Conservation (phyloP, 768 basidiomycete genomes). For the Collybiopsis luxurians region DNA sequence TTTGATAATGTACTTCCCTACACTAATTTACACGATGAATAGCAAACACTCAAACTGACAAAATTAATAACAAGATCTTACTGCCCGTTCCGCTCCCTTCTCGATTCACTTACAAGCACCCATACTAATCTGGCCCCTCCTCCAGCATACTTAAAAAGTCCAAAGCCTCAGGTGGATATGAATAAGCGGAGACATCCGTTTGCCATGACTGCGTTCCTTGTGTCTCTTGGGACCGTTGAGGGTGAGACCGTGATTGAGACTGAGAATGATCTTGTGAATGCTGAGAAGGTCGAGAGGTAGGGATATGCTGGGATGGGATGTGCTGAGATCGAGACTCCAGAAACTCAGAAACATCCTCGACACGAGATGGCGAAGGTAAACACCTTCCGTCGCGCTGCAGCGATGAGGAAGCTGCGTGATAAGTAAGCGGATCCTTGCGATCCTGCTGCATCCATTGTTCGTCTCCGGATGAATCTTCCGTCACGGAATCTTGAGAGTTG, state of each 20-base stretch:
- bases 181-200: conserved; percentile 3
- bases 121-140: conserved; percentile 1
- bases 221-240: neutral
- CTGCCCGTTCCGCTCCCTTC: too few species aligned
- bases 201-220: conserved; percentile 3
- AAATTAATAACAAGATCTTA: too few species aligned
- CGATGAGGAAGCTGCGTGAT: neutral
- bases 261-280: neutral
- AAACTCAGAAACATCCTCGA: too few species aligned
- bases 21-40: too few species aligned
- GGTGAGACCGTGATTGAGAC: neutral
- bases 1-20: too few species aligned
- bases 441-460: conserved; percentile 15
- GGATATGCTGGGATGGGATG: too few species aligned
- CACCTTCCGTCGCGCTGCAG: neutral
- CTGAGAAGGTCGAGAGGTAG: too few species aligned
- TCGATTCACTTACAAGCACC: too few species aligned
- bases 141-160: conserved; percentile 5
- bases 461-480: conserved; percentile 37
- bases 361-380: neutral
- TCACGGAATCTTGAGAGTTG: conserved; percentile 22
- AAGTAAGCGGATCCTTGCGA: conserved; percentile 3
- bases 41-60: too few species aligned
- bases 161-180: neutral
- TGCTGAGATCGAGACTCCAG: too few species aligned